Percentiles rank a stretch among this genome's conserved stretches.
Conservation (phyloP, 345 rosid genomes). For the Euphorbia tirucalli region DNA sequence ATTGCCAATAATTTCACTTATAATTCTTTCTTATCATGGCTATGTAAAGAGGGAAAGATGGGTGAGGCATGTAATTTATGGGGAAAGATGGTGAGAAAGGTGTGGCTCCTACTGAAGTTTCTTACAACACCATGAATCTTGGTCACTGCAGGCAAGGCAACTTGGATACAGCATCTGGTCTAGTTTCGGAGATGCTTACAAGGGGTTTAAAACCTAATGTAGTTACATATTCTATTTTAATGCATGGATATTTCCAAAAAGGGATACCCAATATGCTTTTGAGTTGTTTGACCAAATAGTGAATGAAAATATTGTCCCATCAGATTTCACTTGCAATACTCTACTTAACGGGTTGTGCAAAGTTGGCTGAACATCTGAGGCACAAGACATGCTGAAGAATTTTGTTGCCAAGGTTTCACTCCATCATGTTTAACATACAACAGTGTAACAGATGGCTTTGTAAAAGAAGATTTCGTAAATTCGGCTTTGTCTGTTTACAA, state of each 20-base stretch:
- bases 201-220: conserved; percentile 55
- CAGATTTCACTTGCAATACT: conserved; percentile 52
- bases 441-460: conserved; percentile 59
- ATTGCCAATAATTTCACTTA: conserved; percentile 53
- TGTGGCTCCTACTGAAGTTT: conserved; percentile 42
- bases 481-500: conserved; percentile 46
- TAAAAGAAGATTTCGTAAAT: conserved; percentile 50
- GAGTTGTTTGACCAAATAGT: conserved; percentile 52
- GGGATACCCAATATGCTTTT: conserved; percentile 45
- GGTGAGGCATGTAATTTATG: conserved; percentile 53
- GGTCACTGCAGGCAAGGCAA: conserved; percentile 44
- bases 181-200: conserved; percentile 47
- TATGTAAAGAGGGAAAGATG: conserved; percentile 49
- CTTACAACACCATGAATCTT: conserved; percentile 64
- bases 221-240: conserved; percentile 55
- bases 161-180: conserved; percentile 44
- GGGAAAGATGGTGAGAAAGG: conserved; percentile 56
- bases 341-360: conserved; percentile 62
- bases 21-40: conserved; percentile 52
- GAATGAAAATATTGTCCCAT: conserved; percentile 41
- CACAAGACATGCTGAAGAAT: conserved; percentile 46
- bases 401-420: conserved; percentile 41
- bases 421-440: conserved; percentile 57
- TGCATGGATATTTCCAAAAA: conserved; percentile 61
- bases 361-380: conserved; percentile 54